Base-by-base conservation (phyloP, 73 alveolate species). In the Uronychia binucleata region DNA sequence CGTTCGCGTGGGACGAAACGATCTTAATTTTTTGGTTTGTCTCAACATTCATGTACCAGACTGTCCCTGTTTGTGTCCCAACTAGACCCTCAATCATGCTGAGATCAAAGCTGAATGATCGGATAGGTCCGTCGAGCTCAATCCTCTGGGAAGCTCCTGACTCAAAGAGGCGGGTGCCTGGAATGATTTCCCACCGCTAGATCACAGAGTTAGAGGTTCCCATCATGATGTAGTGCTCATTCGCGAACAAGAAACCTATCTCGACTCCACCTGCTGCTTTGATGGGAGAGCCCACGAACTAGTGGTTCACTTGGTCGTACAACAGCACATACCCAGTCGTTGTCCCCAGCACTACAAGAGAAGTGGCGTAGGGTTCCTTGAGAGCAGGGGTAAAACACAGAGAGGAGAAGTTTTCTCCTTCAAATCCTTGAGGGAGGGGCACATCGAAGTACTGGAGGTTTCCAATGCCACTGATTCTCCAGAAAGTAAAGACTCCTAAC, bases 261-360 rank as follows among this genome's bases (percentile, higher is more conserved):
- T 34, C 94, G 87, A 80, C 86, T 88, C 67, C 93, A 90, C 77
- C 90, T 88, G 90, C 91, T 85, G 59, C 95, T 82, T 91, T 94
- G 34, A 91, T 88, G 88, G 89, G 92, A 75, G 84, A 80, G 75
- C 86, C 94, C 34, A 83, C 85, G 58, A 94, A 85, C 33, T 57
- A 58, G 79, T 94, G 83, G 57, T 59, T 81, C 58, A 85, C 93
- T 89, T 92, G 90, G 74, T 95, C 97, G 80, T 93, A 85, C 26
- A 94, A 85, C 76, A 88, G 74, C 59, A 95, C 88, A 79, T 92
- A 87, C 33, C 98, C 98, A 74, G 90, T 88, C 31, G 74, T 74
- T 0, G 96, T 84, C 0, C 93, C 92, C 27, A 93, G 60, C 77
- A 95, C 80, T 26, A 91, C 92, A 59, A 89, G 74, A 33, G 89